A percentile compares a stretch with the other conserved stretches of the same genome.
These are phyloP conservation scores for Gelatoporia subvermispora DNA, from an alignment of 768 basidiomycete species.

Conservation along the genomic window DNA sequence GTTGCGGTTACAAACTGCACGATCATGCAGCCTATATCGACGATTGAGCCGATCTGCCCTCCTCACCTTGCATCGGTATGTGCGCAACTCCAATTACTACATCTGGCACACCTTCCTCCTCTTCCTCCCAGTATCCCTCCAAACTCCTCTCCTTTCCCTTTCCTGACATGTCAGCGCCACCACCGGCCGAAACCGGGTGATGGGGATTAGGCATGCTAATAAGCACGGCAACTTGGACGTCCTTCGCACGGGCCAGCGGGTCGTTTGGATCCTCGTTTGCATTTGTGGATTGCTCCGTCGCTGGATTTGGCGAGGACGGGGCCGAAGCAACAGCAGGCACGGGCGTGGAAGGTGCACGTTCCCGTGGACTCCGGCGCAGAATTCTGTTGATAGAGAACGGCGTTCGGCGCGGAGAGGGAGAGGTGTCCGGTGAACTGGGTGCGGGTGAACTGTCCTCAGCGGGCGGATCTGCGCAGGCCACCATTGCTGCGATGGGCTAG, in stretches of 20 bases:
- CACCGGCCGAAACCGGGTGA: constrained; percentile 10
- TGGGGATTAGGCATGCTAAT: constrained; percentile 50
- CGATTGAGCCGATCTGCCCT: not conserved
- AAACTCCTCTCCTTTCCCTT: constrained; percentile 23
- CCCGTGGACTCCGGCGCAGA: not conserved
- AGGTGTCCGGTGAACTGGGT: not conserved
- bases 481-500: constrained; percentile 14
- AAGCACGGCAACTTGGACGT: constrained; percentile 51
- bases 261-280: constrained; percentile 4
- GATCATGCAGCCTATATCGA: too few species aligned
- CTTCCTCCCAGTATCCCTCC: constrained; percentile 14
- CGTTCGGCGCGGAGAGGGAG: not conserved
- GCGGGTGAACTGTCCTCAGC: not conserved
- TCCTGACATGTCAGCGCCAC: constrained; percentile 1
- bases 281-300: too few species aligned
- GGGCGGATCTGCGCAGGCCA: not conserved
- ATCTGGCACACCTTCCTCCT: constrained; percentile 41
- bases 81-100: constrained; percentile 44
- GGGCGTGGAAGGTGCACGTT: constrained; percentile 6
- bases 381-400: not conserved
- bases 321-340: not conserved
- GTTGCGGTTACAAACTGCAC: too few species aligned
- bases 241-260: constrained; percentile 18
- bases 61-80: constrained; percentile 19
- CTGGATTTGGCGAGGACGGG: too few species aligned